Percentiles rank a stretch among this genome's conserved stretches.
Conservation (phyloP, 768 basidiomycete genomes). For the Serendipita sp. region DNA sequence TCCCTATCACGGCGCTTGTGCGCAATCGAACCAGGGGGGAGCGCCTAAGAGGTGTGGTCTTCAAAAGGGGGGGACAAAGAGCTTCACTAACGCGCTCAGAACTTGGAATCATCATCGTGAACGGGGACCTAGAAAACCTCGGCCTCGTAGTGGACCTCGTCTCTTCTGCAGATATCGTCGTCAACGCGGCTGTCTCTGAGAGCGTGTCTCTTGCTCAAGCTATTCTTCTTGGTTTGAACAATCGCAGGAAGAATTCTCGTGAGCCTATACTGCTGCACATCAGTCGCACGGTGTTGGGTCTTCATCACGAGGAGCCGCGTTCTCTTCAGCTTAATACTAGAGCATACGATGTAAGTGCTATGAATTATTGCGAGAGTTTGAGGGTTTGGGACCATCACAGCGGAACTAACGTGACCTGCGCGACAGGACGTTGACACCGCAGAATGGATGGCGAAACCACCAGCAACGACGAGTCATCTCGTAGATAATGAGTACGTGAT, state of each 20-base stretch:
- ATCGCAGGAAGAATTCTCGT: not conserved
- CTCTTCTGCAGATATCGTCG: not conserved
- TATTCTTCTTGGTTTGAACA: not conserved
- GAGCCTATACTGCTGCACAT: not conserved
- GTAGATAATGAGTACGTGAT: not conserved
- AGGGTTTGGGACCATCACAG: not conserved
- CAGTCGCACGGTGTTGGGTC: not conserved
- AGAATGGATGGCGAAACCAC: not conserved
- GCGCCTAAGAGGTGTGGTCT: not conserved
- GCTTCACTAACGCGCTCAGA: not conserved
- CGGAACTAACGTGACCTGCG: not conserved
- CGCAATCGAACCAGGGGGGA: not conserved
- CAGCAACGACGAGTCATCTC: not conserved
- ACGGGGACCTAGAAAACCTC: not conserved
- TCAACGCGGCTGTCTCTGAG: not conserved
- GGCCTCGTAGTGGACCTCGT: not conserved
- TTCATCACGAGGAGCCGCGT: not conserved
- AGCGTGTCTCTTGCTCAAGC: slow-evolving; percentile 3
- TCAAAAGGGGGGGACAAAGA: not conserved
- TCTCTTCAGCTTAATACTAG: not conserved
- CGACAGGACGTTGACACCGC: not conserved
- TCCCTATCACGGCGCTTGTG: slow-evolving; percentile 2
- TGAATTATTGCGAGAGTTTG: not conserved
- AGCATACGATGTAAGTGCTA: not conserved
- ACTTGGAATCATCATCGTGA: not conserved